A percentile compares a stretch with the other conserved stretches of the same genome.
Conservation (phyloP, 2,329 filamentous ascomycete genomes). For the Colletotrichum lindemuthianum region DNA sequence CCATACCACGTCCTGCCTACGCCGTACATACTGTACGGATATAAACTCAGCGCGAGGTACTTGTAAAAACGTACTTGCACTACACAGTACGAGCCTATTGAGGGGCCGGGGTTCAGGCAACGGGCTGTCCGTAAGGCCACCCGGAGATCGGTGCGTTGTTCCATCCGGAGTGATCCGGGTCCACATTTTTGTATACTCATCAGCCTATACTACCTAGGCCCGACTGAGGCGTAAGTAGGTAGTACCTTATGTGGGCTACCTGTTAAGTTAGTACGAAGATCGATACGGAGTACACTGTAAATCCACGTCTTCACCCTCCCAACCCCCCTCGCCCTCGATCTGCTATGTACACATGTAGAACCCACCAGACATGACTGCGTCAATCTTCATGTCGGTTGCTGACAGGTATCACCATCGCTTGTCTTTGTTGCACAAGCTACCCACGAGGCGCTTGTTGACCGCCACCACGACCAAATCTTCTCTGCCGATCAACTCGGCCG, state of each 20-base stretch:
- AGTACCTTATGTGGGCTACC: too few relatives aligned
- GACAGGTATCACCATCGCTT: neutral
- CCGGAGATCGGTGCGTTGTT: constrained; percentile 1
- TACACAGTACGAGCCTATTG: too few relatives aligned
- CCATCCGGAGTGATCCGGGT: neutral
- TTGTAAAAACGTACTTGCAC: too few relatives aligned
- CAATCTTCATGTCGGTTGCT: constrained; percentile 14
- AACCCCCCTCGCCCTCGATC: neutral
- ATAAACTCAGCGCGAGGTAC: too few relatives aligned
- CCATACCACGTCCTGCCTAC: neutral
- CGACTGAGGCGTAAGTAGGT: too few relatives aligned
- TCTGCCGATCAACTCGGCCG: constrained; percentile 20
- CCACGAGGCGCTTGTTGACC: constrained; percentile 5
- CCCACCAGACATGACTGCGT: constrained; percentile 4
- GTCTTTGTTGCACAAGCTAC: constrained; percentile 7
- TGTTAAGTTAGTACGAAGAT: too few relatives aligned
- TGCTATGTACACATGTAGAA: neutral
- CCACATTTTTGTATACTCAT: neutral
- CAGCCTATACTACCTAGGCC: too few relatives aligned
- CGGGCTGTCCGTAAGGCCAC: too few relatives aligned
- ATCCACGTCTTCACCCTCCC: neutral
- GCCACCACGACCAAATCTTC: constrained; percentile 11
- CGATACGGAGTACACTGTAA: neutral
- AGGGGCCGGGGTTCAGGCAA: too few relatives aligned
- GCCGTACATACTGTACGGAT: too few relatives aligned